Percentiles rank a stretch among this genome's conserved stretches.
phyloP scores from a whole-genome alignment of 805 yeast genomes.

The Schizosaccharomyces pombe region ASM294v3 CU329670.1:2156001-2156500 shows the following conservation, averaged over 20 bases:
- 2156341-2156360: slow-evolving; percentile 66
- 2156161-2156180: too few species aligned
- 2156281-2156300: neutral
- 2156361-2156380: slow-evolving; percentile 54
- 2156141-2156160: too few species aligned
- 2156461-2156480: neutral
- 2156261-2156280: neutral
- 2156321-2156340: slow-evolving; percentile 6
- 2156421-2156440: slow-evolving; percentile 51
- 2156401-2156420: slow-evolving; percentile 66
- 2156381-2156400: slow-evolving; percentile 30
- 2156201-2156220: too few species aligned
- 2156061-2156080: too few species aligned
- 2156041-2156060: too few species aligned
- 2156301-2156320: too few species aligned
- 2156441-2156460: slow-evolving; percentile 13
- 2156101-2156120: slow-evolving; percentile 62
- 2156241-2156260: neutral
- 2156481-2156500: neutral
- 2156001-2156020: slow-evolving; percentile 77
- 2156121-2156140: neutral
- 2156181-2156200: too few species aligned
- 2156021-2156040: slow-evolving; percentile 73
- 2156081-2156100: slow-evolving; percentile 95
- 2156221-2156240: too few species aligned